Conservation (phyloP, 768 basidiomycete species). For the Kondoa malvinella region DNA sequence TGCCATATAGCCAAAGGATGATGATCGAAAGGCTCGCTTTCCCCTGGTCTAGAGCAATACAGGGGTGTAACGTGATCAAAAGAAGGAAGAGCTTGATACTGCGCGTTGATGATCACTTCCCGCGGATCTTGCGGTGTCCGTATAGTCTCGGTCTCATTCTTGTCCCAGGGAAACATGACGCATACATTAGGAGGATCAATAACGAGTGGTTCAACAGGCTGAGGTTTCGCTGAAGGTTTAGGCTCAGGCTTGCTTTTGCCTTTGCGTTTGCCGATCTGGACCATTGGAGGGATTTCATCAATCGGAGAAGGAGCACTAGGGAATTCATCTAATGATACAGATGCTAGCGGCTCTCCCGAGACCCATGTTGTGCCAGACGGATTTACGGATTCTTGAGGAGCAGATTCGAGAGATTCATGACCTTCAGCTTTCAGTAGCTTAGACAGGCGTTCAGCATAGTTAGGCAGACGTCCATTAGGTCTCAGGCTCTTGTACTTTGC, state of each 20-base stretch:
- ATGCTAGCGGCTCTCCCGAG: not conserved
- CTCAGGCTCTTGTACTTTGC: not conserved
- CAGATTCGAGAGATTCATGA: not conserved
- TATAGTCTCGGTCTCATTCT: not conserved
- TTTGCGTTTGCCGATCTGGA: not conserved
- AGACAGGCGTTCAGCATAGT: not conserved
- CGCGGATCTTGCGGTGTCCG: not conserved
- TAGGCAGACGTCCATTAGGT: not conserved
- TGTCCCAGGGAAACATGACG: not conserved
- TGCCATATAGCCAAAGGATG: not conserved
- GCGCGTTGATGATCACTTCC: not conserved
- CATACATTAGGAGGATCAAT: not conserved
- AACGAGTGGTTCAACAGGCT: not conserved
- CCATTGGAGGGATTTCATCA: too few relatives aligned
- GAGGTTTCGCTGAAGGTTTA: not conserved
- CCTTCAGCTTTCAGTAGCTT: not conserved
- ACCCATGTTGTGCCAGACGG: not conserved
- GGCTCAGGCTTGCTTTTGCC: not conserved
- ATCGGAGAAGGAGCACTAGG: not conserved
- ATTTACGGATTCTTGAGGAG: not conserved
- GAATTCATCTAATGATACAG: not conserved
- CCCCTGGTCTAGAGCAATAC: not conserved
- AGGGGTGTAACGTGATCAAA: not conserved
- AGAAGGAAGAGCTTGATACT: not conserved
- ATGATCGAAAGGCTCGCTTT: not conserved